A percentile compares a stretch with the other conserved stretches of the same genome.
Evolutionary conservation across 2,329 filamentous ascomycete genomes (phyloP).

Genomic region (Uncinocarpus reesii): DNA sequence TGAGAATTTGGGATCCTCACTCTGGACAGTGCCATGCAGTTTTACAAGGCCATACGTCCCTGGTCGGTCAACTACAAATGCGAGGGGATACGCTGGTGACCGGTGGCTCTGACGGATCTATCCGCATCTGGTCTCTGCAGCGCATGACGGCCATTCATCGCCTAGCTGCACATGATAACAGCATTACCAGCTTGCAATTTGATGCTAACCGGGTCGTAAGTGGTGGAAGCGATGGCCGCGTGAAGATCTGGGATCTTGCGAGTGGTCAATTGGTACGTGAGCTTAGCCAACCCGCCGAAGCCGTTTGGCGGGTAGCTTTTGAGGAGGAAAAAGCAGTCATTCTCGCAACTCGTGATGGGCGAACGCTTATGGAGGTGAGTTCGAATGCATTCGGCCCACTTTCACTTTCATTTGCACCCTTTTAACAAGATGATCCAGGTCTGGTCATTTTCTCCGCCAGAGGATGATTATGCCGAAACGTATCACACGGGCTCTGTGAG

Average conservation of each 20-base stretch:
- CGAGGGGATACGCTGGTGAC: constrained; percentile 89
- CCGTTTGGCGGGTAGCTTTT: constrained; percentile 95
- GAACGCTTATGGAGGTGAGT: constrained; percentile 90
- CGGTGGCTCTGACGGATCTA: constrained; percentile 89
- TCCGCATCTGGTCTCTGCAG: constrained; percentile 89
- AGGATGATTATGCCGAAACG: constrained; percentile 68
- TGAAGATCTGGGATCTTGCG: constrained; percentile 96
- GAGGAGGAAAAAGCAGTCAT: constrained; percentile 98
- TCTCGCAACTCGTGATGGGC: constrained; percentile 70
- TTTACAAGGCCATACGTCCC: constrained; percentile 88
- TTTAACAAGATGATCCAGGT: constrained; percentile 48
- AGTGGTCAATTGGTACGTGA: constrained; percentile 84
- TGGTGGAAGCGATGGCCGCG: constrained; percentile 90
- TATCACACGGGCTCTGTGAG: constrained; percentile 67
- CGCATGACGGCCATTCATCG: constrained; percentile 88
- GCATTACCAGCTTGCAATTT: constrained; percentile 93
- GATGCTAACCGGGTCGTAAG: constrained; percentile 92
- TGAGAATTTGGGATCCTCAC: constrained; percentile 88
- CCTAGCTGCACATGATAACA: constrained; percentile 93
- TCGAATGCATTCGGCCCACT: neutral
- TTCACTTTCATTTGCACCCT: neutral
- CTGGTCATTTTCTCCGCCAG: constrained; percentile 86
- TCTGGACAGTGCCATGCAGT: constrained; percentile 83
- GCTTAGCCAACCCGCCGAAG: constrained; percentile 80
- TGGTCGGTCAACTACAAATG: constrained; percentile 95